Conservation (phyloP, 2,329 filamentous ascomycete species). For the Aspergillus caelatus region DNA sequence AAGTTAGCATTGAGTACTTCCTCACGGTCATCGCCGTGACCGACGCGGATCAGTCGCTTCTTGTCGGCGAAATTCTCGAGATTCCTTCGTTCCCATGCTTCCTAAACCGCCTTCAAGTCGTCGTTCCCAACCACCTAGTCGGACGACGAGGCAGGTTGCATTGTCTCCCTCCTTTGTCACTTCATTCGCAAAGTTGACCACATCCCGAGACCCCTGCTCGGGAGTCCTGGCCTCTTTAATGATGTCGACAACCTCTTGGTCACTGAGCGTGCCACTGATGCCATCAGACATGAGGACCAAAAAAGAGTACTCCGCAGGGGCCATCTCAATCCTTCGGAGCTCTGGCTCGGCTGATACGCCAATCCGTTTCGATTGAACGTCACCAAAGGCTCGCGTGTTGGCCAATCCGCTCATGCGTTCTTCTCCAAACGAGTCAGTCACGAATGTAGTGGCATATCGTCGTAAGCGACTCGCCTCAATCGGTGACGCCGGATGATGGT, state of each 20-base stretch:
- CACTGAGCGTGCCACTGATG: slow-evolving; percentile 78
- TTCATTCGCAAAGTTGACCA: slow-evolving; percentile 88
- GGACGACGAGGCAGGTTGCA: slow-evolving; percentile 64
- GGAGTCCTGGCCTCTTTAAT: slow-evolving; percentile 92
- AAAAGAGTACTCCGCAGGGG: slow-evolving; percentile 84
- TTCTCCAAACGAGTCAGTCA: slow-evolving; percentile 96
- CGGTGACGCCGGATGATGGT: slow-evolving; percentile 90
- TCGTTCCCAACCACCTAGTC: slow-evolving; percentile 67
- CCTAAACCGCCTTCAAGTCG: slow-evolving; percentile 78
- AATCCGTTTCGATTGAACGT: slow-evolving; percentile 87
- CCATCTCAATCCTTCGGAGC: slow-evolving; percentile 75
- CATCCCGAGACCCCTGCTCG: slow-evolving; percentile 75
- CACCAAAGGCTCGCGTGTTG: slow-evolving; percentile 92
- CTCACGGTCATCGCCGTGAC: slow-evolving; percentile 53
- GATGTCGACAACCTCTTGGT: slow-evolving; percentile 96
- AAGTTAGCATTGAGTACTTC: neutral
- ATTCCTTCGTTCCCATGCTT: slow-evolving; percentile 88
- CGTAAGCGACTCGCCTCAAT: slow-evolving; percentile 80
- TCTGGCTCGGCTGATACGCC: slow-evolving; percentile 95
- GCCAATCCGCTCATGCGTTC: slow-evolving; percentile 91
- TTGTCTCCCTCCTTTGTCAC: slow-evolving; percentile 69
- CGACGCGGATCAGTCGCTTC: slow-evolving; percentile 82
- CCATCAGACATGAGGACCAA: slow-evolving; percentile 87
- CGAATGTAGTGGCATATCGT: slow-evolving; percentile 81
- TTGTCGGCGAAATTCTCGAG: slow-evolving; percentile 77